These are phyloP conservation scores for Quercus berberidifolia DNA, from an alignment of 306 rosid species.

Conservation along the genomic window DNA sequence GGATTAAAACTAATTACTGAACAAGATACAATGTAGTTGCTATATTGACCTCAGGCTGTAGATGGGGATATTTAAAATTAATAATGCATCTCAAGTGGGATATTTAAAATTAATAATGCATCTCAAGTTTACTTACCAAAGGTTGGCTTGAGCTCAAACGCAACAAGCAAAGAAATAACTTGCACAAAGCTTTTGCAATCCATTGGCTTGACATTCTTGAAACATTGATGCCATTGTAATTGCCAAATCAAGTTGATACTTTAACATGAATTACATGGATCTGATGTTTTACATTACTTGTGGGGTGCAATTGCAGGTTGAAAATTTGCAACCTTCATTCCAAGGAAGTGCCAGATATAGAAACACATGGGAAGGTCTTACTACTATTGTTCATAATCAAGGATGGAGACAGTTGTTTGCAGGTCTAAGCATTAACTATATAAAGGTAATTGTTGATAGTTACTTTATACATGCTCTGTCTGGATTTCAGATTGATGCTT, in stretches of 20 bases:
- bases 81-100: neutral
- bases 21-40: neutral
- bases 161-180: neutral
- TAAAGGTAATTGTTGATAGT: conserved; percentile 62
- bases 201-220: neutral
- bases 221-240: neutral
- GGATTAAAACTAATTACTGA: neutral
- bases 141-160: neutral
- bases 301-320: conserved; percentile 57
- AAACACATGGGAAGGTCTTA: conserved; percentile 67
- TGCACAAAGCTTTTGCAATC: neutral
- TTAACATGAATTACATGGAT: neutral
- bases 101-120: neutral
- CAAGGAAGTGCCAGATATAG: conserved; percentile 50
- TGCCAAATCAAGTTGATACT: neutral
- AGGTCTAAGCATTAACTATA: conserved; percentile 88
- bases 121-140: neutral
- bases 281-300: conserved; percentile 18
- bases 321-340: conserved; percentile 42
- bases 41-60: neutral
- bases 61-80: neutral
- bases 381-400: conserved; percentile 58
- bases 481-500: neutral
- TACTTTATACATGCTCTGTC: neutral
- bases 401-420: conserved; percentile 93